Conservation (phyloP, 129 eudicot species). For the Flaveria trinervia region DNA sequence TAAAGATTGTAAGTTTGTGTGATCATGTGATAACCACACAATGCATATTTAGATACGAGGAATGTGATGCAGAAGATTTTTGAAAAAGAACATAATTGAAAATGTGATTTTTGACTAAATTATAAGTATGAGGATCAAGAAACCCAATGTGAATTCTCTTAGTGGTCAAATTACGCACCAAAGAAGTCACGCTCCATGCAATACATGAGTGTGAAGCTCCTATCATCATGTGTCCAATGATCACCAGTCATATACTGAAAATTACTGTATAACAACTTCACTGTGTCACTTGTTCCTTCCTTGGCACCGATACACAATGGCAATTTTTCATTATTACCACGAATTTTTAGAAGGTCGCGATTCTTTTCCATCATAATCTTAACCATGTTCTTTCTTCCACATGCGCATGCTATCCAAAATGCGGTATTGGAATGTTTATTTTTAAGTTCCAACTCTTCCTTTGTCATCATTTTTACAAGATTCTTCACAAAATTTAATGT, state of each 20-base stretch:
- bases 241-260: slow-evolving; percentile 4
- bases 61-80: no score
- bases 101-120: no score
- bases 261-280: slow-evolving; percentile 25
- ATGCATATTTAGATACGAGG: no score
- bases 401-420: slow-evolving; percentile 42
- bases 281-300: slow-evolving; percentile 23
- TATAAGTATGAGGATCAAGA: no score
- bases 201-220: slow-evolving; percentile 10
- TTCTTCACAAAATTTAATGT: slow-evolving; percentile 33
- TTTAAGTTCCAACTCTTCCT: slow-evolving; percentile 21
- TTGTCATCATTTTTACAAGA: slow-evolving; percentile 25
- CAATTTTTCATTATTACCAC: slow-evolving; percentile 10
- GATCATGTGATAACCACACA: no score
- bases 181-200: slow-evolving; percentile 29
- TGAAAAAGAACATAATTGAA: no score
- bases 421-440: slow-evolving; percentile 32
- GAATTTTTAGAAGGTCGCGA: slow-evolving; percentile 4
- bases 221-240: slow-evolving; percentile 22
- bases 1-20: no score
- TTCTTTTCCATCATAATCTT: slow-evolving; percentile 31
- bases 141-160: no score
- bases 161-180: slow-evolving; percentile 21
- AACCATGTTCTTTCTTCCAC: slow-evolving; percentile 31
- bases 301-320: slow-evolving; percentile 39